Base-by-base conservation (phyloP, 2,329 filamentous ascomycete species). In the Pyrenochaeta sp. region DNA sequence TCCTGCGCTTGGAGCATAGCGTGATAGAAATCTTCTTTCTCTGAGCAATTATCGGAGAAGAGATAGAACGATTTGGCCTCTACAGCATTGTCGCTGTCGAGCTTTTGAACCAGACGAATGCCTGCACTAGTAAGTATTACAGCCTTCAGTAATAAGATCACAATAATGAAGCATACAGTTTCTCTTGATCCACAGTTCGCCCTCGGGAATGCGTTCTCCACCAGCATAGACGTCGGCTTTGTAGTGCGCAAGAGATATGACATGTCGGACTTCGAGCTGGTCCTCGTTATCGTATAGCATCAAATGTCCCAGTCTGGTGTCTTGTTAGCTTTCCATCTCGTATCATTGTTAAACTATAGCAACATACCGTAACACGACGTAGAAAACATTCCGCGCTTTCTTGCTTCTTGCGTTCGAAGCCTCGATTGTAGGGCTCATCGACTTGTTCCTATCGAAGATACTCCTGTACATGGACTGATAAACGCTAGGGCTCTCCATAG, bases 11-110 rank as follows among this genome's bases (percentile, higher is more conserved):
- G 88, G 39, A 99, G 82, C 67, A 99, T 83, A 12, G 94, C 91
- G 78, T 97, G 94, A 77, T 99, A 99, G 78, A 99, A 98, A 75
- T 99, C 95, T 77, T 99, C 95, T 77, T 99, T 99, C 46, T 95
- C 92, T 0, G 93, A 97, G 75, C 92, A 92, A 71, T 96, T 97
- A 66, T 98, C 93, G 0, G 92, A 96, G 77, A 98, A 99, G 4
- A 99, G 83, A 72, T 89, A 98, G 79, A 97, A 98, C 0, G 95
- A 93, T 66, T 91, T 93, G 6, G 91, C 89, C 62, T 89, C 87
- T 3, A 86, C 84, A 28, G 56, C 27, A 81, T 79, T 27, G 81
- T 83, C 81, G 19, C 82, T 81, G 32, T 85, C 82, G 34, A 79
- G 75, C 69, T 86, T 90, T 66, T 92, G 86, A n/a, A 87, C 86